Evolutionary conservation across 169 alveolate genomes (phyloP).

Genomic region (Babesia caballi): DNA sequence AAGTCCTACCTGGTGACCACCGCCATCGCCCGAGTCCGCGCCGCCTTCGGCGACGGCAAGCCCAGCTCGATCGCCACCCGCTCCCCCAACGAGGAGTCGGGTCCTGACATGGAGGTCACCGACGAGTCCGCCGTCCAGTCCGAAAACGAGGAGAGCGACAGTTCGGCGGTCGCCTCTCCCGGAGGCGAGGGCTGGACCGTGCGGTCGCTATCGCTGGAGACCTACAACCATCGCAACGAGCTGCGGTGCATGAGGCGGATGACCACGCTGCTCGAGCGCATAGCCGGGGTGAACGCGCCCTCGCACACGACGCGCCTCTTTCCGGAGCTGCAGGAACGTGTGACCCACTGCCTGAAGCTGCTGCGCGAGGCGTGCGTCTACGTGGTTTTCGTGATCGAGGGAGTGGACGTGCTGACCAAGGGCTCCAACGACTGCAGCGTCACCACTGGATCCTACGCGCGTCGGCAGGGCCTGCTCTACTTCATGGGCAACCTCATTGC

Average conservation of each 20-base stretch:
- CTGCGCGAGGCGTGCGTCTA: conserved; percentile 46
- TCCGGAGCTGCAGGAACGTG: conserved; percentile 48
- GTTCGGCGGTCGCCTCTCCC: not conserved
- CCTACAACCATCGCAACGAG: conserved; percentile 71
- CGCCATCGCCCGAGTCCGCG: not conserved
- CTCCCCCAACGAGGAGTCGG: not conserved
- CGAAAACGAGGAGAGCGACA: not conserved
- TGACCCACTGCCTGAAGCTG: conserved; percentile 47
- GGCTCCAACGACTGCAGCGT: conserved; percentile 60
- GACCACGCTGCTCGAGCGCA: conserved; percentile 31
- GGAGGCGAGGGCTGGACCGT: conserved; percentile 25
- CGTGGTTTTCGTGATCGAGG: conserved; percentile 67
- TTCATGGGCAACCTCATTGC: conserved; percentile 66
- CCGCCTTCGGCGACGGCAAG: not conserved
- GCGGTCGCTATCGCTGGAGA: conserved; percentile 55
- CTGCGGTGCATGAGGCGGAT: conserved; percentile 63
- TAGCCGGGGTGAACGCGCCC: conserved; percentile 17
- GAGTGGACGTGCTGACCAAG: conserved; percentile 68
- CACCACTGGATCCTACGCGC: conserved; percentile 56
- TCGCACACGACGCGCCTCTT: not conserved
- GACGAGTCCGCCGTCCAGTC: not conserved
- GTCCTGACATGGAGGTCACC: not conserved
- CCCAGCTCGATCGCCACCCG: not conserved
- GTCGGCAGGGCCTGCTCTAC: conserved; percentile 69
- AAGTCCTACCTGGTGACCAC: conserved; percentile 47